Base-by-base conservation (phyloP, 805 yeast genomes). In the Metschnikowia corniflorae region DNA sequence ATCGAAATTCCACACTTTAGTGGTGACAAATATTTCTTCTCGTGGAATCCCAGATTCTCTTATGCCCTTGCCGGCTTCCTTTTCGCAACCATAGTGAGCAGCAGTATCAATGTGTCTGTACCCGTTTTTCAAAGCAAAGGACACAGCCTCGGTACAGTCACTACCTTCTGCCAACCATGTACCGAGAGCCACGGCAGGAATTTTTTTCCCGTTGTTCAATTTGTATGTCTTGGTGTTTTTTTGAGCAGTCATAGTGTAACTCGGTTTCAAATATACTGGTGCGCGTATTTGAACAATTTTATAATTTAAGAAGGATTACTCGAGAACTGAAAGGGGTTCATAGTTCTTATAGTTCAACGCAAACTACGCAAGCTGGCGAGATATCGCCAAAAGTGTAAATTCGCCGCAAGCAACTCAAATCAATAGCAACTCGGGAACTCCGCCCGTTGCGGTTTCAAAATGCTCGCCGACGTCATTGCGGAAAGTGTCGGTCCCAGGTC, bases 91-190 rank as follows among this genome's bases (percentile, higher is more conserved):
- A 61, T 84, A 85, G 32, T 71, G 69, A 26, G 78, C 76, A 21
- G 94, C 93, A 16, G 86, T 77, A 59, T 85, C 94, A 46, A 86
- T 80, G 58, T 85, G 94, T 47, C 77, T 72, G 64, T 82, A 82
- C 20, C 91, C 91, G 32, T 69, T 68, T 46, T 80, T 60, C 41
- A 81, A 55, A 7, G 94, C 94, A 22, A 68, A 53, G 31, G 63
- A 57, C 30, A 80, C 86, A 24, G 91, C 74, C 18, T 67, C 61
- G 51, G 67, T 64, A 24, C 77, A 86, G 12, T 71, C 78, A 21
- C 71, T 74, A 13, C 68, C 71, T 16, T 74, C 56, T 22, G 82
- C 75, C 55, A 63, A 63, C 82, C 86, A 84, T 21, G 93, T 82
- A 30, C 94, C 93, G 33, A 83, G 71, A 3, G 86, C 89, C 28